phyloP scores from a whole-genome alignment of 2,329 filamentous ascomycete genomes.

The Pseudogymnoascus sp. region DNA sequence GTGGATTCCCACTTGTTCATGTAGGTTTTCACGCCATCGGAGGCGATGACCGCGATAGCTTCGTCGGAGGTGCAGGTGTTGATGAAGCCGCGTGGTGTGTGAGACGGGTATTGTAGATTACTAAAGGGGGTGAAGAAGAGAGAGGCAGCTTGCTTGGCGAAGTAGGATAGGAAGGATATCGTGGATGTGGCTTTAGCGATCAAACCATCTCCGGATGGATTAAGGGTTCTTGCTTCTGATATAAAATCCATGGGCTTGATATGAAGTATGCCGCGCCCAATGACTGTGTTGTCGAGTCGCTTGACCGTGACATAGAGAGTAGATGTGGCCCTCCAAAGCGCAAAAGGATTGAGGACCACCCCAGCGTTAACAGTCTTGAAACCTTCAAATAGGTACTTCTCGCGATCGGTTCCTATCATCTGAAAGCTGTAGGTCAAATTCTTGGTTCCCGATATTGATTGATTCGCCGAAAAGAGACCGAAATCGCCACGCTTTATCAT shows the following conservation, averaged over 20 bases:
- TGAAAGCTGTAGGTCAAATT: slow-evolving; percentile 56
- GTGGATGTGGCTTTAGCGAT: slow-evolving; percentile 38
- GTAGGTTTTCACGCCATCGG: slow-evolving; percentile 43
- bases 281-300: slow-evolving; percentile 31
- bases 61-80: slow-evolving; percentile 41
- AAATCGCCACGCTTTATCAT: slow-evolving; percentile 51
- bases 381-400: slow-evolving; percentile 49
- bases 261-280: slow-evolving; percentile 53
- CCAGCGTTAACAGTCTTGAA: slow-evolving; percentile 55
- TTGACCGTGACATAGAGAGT: slow-evolving; percentile 55
- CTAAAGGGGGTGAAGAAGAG: slow-evolving; percentile 48
- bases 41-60: slow-evolving; percentile 37
- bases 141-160: slow-evolving; percentile 43
- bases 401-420: slow-evolving; percentile 46
- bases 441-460: slow-evolving; percentile 45
- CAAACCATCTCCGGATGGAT: slow-evolving; percentile 40
- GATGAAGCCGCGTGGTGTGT: slow-evolving; percentile 40
- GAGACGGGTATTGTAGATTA: slow-evolving; percentile 46
- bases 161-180: slow-evolving; percentile 46
- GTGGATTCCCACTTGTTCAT: slow-evolving; percentile 51
- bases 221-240: slow-evolving; percentile 46
- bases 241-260: slow-evolving; percentile 47
- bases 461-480: slow-evolving; percentile 46
- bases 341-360: slow-evolving; percentile 44
- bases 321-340: slow-evolving; percentile 54